phyloP scores from a whole-genome alignment of 176 grass and related monocot species.

The Paspalum vaginatum region DNA sequence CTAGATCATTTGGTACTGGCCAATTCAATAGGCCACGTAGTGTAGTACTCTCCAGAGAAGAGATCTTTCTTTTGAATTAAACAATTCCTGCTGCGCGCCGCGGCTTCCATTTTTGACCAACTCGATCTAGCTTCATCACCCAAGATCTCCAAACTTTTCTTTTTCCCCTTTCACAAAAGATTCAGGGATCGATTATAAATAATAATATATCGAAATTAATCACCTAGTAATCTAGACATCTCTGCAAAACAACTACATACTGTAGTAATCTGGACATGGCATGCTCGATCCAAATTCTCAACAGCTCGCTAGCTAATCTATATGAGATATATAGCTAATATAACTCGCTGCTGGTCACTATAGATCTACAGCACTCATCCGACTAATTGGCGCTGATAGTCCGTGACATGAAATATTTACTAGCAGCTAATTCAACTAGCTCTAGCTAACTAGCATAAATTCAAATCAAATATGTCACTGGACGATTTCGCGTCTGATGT shows the following conservation, averaged over 20 bases:
- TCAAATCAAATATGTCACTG: slow-evolving; percentile 12
- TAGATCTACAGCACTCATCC: slow-evolving; percentile 15
- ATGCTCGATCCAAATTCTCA: background rate
- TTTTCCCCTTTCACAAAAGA: background rate
- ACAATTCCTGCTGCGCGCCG: slow-evolving; percentile 41
- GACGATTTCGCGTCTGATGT: background rate
- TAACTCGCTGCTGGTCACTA: background rate
- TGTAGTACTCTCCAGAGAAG: slow-evolving; percentile 43
- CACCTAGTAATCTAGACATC: slow-evolving; percentile 32
- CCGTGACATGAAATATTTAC: slow-evolving; percentile 47
- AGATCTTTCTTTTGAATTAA: slow-evolving; percentile 39
- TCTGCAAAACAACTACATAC: slow-evolving; percentile 6
- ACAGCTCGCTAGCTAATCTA: slow-evolving; percentile 26
- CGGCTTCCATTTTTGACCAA: slow-evolving; percentile 43
- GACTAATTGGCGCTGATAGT: slow-evolving; percentile 30
- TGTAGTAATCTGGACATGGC: slow-evolving; percentile 21
- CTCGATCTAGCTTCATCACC: slow-evolving; percentile 11
- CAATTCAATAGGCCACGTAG: slow-evolving; percentile 45
- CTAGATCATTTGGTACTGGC: slow-evolving; percentile 38
- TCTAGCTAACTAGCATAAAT: slow-evolving; percentile 11
- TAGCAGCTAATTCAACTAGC: background rate
- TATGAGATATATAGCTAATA: background rate
- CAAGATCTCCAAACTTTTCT: slow-evolving; percentile 14
- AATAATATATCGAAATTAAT: slow-evolving; percentile 7
- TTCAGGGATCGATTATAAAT: background rate